phyloP scores from a whole-genome alignment of 2,329 filamentous ascomycete genomes.

The Botrytis porri region DNA sequence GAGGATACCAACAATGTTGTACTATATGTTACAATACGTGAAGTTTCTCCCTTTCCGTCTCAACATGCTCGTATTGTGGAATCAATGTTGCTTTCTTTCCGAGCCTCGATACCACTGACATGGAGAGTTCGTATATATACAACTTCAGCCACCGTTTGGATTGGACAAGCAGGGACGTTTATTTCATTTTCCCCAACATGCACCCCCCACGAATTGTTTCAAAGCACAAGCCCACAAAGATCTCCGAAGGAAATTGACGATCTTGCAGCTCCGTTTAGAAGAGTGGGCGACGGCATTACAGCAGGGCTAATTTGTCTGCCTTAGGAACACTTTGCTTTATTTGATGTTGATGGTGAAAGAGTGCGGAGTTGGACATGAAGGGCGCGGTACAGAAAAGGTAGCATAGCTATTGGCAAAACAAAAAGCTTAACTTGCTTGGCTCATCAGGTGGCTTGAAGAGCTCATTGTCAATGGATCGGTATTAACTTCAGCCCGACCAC shows the following conservation, averaged over 20 bases:
- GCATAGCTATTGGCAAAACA: not conserved
- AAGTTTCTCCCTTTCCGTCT: not conserved
- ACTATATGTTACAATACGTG: slow-evolving; percentile 7
- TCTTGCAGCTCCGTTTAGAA: slow-evolving; percentile 10
- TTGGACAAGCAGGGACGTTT: slow-evolving; percentile 11
- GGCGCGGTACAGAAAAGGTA: not conserved
- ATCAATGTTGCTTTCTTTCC: slow-evolving; percentile 8
- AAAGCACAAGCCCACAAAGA: slow-evolving; percentile 17
- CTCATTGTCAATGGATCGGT: not conserved
- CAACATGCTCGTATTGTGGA: slow-evolving; percentile 12
- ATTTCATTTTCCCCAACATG: slow-evolving; percentile 9
- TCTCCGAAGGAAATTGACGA: slow-evolving; percentile 16
- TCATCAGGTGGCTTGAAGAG: not conserved
- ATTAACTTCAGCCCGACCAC: slow-evolving; percentile 14
- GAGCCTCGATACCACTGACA: slow-evolving; percentile 11
- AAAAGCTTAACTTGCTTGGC: slow-evolving; percentile 1
- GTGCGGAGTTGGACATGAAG: not conserved
- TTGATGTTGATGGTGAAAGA: not conserved
- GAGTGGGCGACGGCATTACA: not conserved
- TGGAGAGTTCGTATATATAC: not conserved
- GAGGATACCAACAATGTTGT: not conserved
- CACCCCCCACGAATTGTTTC: slow-evolving; percentile 18
- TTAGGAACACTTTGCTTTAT: not conserved
- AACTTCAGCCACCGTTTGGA: slow-evolving; percentile 8
- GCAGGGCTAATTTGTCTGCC: not conserved